These are phyloP conservation scores for Trypanosoma conorhini DNA, from an alignment of 208 protist species.

Conservation along the genomic window DNA sequence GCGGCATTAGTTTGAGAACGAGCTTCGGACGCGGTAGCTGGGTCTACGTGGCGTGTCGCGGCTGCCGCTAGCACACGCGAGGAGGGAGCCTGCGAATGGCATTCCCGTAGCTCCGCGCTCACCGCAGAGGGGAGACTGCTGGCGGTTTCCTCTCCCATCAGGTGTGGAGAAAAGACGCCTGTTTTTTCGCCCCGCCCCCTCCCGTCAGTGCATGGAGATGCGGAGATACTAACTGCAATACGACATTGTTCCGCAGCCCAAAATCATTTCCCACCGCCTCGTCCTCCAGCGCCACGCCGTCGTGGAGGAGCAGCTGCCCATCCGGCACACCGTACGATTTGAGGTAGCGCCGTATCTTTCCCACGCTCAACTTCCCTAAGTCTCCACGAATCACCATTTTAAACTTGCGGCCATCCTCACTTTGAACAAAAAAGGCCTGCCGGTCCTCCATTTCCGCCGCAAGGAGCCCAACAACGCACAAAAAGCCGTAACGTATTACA, in stretches of 20 bases:
- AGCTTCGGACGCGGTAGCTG: background rate
- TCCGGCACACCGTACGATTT: conserved; percentile 68
- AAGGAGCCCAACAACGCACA: background rate
- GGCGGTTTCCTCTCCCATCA: background rate
- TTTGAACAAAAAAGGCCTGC: conserved; percentile 71
- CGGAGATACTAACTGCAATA: conserved; percentile 30
- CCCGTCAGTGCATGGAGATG: background rate
- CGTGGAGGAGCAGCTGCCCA: conserved; percentile 44
- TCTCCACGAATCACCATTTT: conserved; percentile 88
- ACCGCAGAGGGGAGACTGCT: background rate
- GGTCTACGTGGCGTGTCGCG: conserved; percentile 10
- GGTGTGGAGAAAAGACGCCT: background rate
- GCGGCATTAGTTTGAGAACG: background rate
- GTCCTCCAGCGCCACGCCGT: conserved; percentile 45
- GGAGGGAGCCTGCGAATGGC: background rate
- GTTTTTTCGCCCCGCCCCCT: background rate
- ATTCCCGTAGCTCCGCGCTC: background rate
- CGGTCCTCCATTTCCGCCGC: conserved; percentile 42
- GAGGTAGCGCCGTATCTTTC: conserved; percentile 77
- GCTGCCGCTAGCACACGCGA: background rate
- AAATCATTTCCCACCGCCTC: conserved; percentile 69
- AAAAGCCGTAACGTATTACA: background rate
- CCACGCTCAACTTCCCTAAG: conserved; percentile 67
- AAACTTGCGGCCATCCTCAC: conserved; percentile 74
- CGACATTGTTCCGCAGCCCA: conserved; percentile 46